Conservation (phyloP, 225 moss, liverwort and hornwort genomes). For the Pseudoscleropodium purum region DNA sequence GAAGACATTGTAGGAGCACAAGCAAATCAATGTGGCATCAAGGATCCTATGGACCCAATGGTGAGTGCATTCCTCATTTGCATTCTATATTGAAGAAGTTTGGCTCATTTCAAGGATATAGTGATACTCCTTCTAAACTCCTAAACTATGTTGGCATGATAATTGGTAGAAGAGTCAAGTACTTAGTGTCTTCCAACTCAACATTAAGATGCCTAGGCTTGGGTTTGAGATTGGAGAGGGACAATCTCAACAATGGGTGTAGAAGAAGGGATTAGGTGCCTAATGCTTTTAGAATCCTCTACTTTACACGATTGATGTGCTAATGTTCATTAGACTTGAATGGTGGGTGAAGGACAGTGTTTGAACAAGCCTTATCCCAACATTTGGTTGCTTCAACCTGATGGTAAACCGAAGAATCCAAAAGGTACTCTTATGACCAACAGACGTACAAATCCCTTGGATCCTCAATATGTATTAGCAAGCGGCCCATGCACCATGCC, state of each 20-base stretch:
- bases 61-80: constrained; percentile 8
- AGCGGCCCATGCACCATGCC: constrained; percentile 57
- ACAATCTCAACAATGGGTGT: fast-evolving
- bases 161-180: neutral
- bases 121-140: neutral
- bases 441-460: constrained; percentile 64
- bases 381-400: constrained; percentile 48
- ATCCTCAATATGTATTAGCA: constrained; percentile 60
- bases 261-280: fast-evolving
- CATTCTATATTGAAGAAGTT: neutral
- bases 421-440: constrained; percentile 22
- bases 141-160: neutral
- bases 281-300: neutral
- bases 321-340: neutral
- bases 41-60: constrained; percentile 67
- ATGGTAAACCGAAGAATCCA: constrained; percentile 27
- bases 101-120: neutral
- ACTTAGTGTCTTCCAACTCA: neutral
- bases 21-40: constrained; percentile 38
- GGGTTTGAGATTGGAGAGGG: neutral
- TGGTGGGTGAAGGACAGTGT: constrained; percentile 38
- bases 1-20: constrained; percentile 64
- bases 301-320: neutral
- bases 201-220: neutral
- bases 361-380: constrained; percentile 75